phyloP scores from a whole-genome alignment of 495 filamentous ascomycete species.

The Cairneyella variabilis region DNA sequence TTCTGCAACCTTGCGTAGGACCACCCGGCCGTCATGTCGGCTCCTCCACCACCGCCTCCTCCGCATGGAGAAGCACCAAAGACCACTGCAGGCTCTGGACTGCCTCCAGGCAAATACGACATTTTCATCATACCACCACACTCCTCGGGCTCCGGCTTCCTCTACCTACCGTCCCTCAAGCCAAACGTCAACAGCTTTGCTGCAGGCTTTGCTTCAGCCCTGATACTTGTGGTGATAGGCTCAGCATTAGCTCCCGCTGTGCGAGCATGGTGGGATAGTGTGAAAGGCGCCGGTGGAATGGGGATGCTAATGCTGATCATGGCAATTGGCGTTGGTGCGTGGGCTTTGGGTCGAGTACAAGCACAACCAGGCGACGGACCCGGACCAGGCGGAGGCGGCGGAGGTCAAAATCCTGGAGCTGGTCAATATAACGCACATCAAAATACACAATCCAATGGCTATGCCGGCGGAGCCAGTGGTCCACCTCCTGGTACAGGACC shows the following conservation, averaged over 20 bases:
- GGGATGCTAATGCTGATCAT: conserved; percentile 59
- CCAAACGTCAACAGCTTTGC: conserved; percentile 87
- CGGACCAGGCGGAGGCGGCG: conserved; percentile 19
- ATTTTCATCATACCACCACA: conserved; percentile 97
- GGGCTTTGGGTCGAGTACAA: conserved; percentile 68
- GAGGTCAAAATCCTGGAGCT: conserved; percentile 10
- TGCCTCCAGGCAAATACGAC: conserved; percentile 85
- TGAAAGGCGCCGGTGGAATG: conserved; percentile 56
- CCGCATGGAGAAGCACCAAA: conserved; percentile 67
- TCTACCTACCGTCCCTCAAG: conserved; percentile 87
- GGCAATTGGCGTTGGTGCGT: conserved; percentile 69
- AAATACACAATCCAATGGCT: conserved; percentile 10
- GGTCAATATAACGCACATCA: conserved; percentile 1
- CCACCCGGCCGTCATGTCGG: conserved; percentile 33
- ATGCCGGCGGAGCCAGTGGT: conserved; percentile 11
- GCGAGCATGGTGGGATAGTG: conserved; percentile 61
- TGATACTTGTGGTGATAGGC: conserved; percentile 63
- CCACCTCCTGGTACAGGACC: conserved; percentile 13
- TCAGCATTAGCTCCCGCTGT: conserved; percentile 65
- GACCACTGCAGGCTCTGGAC: conserved; percentile 37
- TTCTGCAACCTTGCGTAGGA: conserved; percentile 6
- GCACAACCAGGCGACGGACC: conserved; percentile 37
- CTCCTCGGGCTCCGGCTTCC: conserved; percentile 81
- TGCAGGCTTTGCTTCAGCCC: conserved; percentile 72
- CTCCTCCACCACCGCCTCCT: conserved; percentile 59